phyloP scores from a whole-genome alignment of 176 grass and related monocot species.

The Oropetium thomaeum region DNA sequence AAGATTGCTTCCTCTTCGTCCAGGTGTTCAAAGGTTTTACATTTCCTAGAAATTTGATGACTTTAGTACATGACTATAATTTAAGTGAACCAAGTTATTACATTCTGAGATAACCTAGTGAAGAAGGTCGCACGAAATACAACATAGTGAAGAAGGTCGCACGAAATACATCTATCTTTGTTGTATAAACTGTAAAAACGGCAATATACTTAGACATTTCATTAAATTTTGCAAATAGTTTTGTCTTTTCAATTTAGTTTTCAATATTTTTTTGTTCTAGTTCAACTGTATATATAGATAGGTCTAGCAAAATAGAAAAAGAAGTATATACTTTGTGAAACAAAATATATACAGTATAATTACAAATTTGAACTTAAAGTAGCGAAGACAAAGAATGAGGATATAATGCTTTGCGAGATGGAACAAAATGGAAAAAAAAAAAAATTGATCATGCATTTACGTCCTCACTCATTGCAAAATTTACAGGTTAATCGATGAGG shows the following conservation, averaged over 20 bases:
- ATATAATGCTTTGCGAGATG: neutral
- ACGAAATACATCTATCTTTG: neutral
- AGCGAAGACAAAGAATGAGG: neutral
- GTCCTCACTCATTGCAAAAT: slow-evolving; percentile 1
- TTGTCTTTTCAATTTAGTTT: no score
- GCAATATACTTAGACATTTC: neutral
- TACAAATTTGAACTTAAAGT: neutral
- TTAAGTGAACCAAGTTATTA: slow-evolving; percentile 6
- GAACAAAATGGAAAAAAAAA: no score
- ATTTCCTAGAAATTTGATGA: slow-evolving; percentile 36
- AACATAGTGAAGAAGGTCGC: neutral
- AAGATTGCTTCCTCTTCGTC: slow-evolving; percentile 91
- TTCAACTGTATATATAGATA: neutral
- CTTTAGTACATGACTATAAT: slow-evolving; percentile 32
- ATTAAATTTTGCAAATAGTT: neutral
- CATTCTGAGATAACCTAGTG: neutral
- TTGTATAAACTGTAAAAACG: neutral
- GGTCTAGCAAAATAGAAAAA: neutral
- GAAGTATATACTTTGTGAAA: neutral
- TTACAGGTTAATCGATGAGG: slow-evolving; percentile 90
- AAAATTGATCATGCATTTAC: no score
- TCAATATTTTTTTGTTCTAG: neutral
- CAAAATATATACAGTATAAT: neutral
- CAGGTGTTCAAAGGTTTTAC: slow-evolving; percentile 85
- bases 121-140: neutral